These are phyloP conservation scores for Penicillium sp. DNA, from an alignment of 2,329 filamentous ascomycete genomes.

Conservation along the genomic window DNA sequence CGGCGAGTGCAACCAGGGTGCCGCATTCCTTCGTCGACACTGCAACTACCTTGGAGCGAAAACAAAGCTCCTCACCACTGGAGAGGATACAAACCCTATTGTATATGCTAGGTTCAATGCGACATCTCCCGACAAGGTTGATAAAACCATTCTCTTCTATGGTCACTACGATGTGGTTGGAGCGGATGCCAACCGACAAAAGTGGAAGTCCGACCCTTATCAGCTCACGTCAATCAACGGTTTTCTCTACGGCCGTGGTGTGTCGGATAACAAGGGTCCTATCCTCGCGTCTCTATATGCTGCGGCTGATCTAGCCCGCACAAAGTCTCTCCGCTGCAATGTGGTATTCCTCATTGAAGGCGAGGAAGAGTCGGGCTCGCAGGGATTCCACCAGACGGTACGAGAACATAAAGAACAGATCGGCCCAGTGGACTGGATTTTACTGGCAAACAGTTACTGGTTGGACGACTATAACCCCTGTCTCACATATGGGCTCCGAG, in stretches of 20 bases:
- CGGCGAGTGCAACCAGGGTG: constrained; percentile 89
- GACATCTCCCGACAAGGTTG: constrained; percentile 64
- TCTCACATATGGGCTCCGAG: constrained; percentile 89
- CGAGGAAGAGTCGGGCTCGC: constrained; percentile 92
- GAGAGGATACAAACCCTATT: constrained; percentile 83
- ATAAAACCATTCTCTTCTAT: constrained; percentile 93
- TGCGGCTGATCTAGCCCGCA: constrained; percentile 83
- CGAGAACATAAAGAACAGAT: constrained; percentile 80
- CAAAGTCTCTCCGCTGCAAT: constrained; percentile 83
- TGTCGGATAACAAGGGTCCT: constrained; percentile 96
- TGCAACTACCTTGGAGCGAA: constrained; percentile 91
- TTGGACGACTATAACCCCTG: constrained; percentile 94
- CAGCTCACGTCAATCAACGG: constrained; percentile 86
- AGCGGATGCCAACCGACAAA: constrained; percentile 78
- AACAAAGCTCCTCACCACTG: constrained; percentile 86
- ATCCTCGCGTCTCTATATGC: constrained; percentile 93
- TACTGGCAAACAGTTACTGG: constrained; percentile 98
- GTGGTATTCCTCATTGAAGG: constrained; percentile 95
- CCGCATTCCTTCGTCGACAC: constrained; percentile 84
- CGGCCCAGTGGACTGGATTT: constrained; percentile 88
- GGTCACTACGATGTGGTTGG: constrained; percentile 97
- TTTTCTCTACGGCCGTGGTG: constrained; percentile 92
- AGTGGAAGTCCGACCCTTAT: constrained; percentile 89
- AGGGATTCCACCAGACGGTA: constrained; percentile 86
- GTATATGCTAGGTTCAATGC: constrained; percentile 88